phyloP scores from a whole-genome alignment of 2,329 filamentous ascomycete species.

The Phaeoacremonium minimum region DNA sequence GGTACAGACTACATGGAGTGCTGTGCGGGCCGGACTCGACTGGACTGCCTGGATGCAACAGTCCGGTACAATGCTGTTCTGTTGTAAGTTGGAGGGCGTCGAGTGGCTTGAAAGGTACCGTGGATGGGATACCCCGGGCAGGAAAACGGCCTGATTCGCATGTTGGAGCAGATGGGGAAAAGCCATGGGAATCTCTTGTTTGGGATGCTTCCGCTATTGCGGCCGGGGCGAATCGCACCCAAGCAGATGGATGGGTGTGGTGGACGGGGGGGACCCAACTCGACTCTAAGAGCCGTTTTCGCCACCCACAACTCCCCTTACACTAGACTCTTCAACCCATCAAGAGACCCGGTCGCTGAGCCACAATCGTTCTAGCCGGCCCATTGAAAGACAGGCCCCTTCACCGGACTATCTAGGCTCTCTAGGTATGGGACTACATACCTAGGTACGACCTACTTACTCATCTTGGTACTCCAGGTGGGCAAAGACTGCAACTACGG shows the following conservation, averaged over 20 bases:
- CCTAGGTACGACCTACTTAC: too few relatives aligned
- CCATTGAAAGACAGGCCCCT: too few relatives aligned
- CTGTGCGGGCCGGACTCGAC: too few relatives aligned
- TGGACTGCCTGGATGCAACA: too few relatives aligned
- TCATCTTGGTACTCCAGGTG: too few relatives aligned
- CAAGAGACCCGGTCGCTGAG: slow-evolving; percentile 9
- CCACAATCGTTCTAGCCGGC: slow-evolving; percentile 17
- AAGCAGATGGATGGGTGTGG: slow-evolving; percentile 1
- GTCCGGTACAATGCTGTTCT: too few relatives aligned
- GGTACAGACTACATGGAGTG: too few relatives aligned
- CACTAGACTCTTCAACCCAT: background rate
- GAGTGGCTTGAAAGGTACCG: too few relatives aligned
- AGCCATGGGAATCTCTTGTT: slow-evolving; percentile 7
- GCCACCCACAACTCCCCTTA: slow-evolving; percentile 7
- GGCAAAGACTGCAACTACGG: too few relatives aligned
- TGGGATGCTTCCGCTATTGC: background rate
- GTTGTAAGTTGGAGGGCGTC: too few relatives aligned
- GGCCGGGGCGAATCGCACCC: background rate
- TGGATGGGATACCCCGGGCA: background rate
- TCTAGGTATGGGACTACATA: too few relatives aligned
- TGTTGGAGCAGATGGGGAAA: slow-evolving; percentile 5
- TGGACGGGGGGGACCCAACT: background rate
- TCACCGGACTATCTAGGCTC: too few relatives aligned
- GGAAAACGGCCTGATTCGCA: background rate
- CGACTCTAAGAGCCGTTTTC: slow-evolving; percentile 4